phyloP scores from a whole-genome alignment of 2,329 filamentous ascomycete genomes.

The Torrubiella hemipterigena region DNA sequence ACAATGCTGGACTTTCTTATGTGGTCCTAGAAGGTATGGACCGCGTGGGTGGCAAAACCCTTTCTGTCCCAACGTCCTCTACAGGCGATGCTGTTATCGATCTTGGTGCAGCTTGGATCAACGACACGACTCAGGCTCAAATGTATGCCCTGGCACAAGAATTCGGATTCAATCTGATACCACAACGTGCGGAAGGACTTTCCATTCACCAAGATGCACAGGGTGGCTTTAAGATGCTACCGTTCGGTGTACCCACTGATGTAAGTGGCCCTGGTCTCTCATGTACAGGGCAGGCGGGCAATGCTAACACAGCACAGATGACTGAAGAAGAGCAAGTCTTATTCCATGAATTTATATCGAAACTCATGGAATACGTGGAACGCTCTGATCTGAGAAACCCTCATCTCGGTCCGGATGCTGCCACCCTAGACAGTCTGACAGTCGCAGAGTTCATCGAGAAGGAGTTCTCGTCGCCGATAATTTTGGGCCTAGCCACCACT shows the following conservation, averaged over 20 bases:
- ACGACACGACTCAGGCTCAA: slow-evolving; percentile 11
- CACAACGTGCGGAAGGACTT: slow-evolving; percentile 8
- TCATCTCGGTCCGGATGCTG: background rate
- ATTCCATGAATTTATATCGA: background rate
- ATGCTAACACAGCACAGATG: background rate
- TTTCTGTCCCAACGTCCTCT: no score
- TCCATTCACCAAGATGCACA: slow-evolving; percentile 6
- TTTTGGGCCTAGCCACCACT: slow-evolving; percentile 1
- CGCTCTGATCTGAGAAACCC: background rate
- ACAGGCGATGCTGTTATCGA: no score
- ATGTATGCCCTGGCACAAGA: slow-evolving; percentile 9
- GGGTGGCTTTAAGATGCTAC: slow-evolving; percentile 6
- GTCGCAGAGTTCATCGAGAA: slow-evolving; percentile 3
- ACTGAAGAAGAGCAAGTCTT: background rate
- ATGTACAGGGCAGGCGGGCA: background rate
- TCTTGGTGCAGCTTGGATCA: slow-evolving; percentile 14
- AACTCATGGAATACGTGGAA: background rate
- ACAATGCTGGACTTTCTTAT: no score
- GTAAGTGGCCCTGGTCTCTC: background rate
- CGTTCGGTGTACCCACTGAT: slow-evolving; percentile 5
- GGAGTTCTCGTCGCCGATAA: background rate
- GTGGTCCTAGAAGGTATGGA: no score
- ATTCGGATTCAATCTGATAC: slow-evolving; percentile 10
- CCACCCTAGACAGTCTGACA: slow-evolving; percentile 2
- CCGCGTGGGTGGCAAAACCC: no score